phyloP scores from a whole-genome alignment of 148 eudicot species.

The Arctostaphylos glauca region DNA sequence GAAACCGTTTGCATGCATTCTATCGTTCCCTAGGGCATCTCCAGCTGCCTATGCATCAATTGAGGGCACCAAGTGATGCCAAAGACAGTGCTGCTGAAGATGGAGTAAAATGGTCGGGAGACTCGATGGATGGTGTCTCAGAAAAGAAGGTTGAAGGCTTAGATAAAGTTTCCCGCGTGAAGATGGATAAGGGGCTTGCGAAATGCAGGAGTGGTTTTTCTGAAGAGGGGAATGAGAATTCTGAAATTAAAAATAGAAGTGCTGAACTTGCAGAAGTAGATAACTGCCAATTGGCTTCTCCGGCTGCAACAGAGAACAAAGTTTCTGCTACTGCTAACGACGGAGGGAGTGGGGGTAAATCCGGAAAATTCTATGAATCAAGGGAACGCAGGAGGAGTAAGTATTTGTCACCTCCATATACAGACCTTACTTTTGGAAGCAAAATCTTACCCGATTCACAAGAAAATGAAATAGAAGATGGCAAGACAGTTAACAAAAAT shows the following conservation, averaged over 20 bases:
- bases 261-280: slow-evolving; percentile 15
- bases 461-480: slow-evolving; percentile 25
- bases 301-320: slow-evolving; percentile 15
- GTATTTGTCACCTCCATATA: slow-evolving; percentile 65
- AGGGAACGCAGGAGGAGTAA: slow-evolving; percentile 78
- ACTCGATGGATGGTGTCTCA: background rate
- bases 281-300: slow-evolving; percentile 15
- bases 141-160: slow-evolving; percentile 4
- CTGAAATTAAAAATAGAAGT: slow-evolving; percentile 18
- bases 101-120: background rate
- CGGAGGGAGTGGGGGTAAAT: slow-evolving; percentile 29
- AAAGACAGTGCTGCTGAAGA: slow-evolving; percentile 9
- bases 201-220: slow-evolving; percentile 2
- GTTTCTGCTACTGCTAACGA: slow-evolving; percentile 16
- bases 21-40: slow-evolving; percentile 36
- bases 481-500: slow-evolving; percentile 6
- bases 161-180: background rate
- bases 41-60: slow-evolving; percentile 37
- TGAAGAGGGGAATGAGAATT: slow-evolving; percentile 9
- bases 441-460: slow-evolving; percentile 21
- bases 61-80: slow-evolving; percentile 14
- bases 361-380: slow-evolving; percentile 33
- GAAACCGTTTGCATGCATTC: slow-evolving; percentile 33
- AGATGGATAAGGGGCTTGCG: background rate
- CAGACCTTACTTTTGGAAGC: slow-evolving; percentile 25